phyloP scores from a whole-genome alignment of 208 protist species.

The Trichomonas gallinae region DNA sequence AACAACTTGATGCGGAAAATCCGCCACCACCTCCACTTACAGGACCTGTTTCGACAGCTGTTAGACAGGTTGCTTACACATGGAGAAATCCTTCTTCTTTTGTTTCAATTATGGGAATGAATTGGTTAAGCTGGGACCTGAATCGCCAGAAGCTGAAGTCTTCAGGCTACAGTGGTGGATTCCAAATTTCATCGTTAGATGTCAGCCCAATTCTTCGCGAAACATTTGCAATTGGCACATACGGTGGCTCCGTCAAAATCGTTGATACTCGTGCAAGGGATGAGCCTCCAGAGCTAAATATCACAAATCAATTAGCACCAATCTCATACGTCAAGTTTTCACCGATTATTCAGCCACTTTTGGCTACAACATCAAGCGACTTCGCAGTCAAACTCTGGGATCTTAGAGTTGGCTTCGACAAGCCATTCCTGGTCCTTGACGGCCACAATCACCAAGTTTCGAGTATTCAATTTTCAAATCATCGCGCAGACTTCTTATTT shows the following conservation, averaged over 20 bases:
- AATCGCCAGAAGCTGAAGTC: not conserved
- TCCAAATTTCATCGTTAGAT: not conserved
- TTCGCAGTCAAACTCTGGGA: not conserved
- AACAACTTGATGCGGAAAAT: not conserved
- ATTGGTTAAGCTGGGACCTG: not conserved
- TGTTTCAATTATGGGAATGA: not conserved
- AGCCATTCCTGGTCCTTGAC: not conserved
- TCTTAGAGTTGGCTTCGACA: not conserved
- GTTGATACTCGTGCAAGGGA: not conserved
- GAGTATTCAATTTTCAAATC: not conserved
- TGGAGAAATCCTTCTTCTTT: not conserved
- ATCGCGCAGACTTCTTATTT: not conserved
- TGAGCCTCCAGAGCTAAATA: not conserved
- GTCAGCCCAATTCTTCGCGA: not conserved
- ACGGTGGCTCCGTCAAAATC: not conserved
- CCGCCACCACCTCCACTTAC: not conserved
- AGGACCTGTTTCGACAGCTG: not conserved
- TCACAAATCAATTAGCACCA: not conserved
- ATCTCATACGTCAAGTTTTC: not conserved
- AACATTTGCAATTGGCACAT: not conserved
- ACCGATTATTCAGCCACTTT: not conserved
- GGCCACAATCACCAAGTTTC: not conserved
- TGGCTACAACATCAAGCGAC: not conserved
- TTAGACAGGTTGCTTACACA: not conserved
- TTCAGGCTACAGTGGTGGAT: not conserved